These are phyloP conservation scores for Fusarium virguliforme DNA, from an alignment of 2,329 filamentous ascomycete genomes.

Conservation along the genomic window DNA sequence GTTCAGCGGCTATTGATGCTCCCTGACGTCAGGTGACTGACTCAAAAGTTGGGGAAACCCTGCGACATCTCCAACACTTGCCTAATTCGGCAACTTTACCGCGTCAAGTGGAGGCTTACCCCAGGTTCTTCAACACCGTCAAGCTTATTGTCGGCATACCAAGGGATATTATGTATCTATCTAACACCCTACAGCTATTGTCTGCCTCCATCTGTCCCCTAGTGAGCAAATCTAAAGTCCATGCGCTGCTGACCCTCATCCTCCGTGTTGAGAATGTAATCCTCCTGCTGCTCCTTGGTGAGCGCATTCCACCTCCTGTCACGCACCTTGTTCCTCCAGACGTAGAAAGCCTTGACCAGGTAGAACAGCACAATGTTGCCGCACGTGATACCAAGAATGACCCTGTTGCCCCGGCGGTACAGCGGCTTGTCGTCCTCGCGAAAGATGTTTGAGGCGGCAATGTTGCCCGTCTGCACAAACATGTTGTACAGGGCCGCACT, in stretches of 20 bases:
- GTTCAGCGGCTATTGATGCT: conserved; percentile 31
- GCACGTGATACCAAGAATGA: conserved; percentile 64
- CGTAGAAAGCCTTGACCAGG: conserved; percentile 63
- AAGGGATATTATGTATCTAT: conserved; percentile 4
- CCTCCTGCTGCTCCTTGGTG: conserved; percentile 62
- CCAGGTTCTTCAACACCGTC: neutral
- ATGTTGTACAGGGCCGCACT: conserved; percentile 75
- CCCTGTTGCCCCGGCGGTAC: conserved; percentile 66
- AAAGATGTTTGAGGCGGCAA: conserved; percentile 61
- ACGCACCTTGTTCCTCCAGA: conserved; percentile 64
- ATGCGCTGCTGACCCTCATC: conserved; percentile 70
- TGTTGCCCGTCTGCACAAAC: conserved; percentile 63
- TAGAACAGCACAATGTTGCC: conserved; percentile 65
- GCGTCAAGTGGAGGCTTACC: neutral
- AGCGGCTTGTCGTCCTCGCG: conserved; percentile 69
- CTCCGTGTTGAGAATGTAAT: conserved; percentile 65
- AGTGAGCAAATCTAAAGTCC: conserved; percentile 69
- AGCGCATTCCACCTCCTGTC: conserved; percentile 62
- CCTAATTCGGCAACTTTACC: neutral
- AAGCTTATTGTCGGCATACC: neutral
- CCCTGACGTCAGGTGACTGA: conserved; percentile 32
- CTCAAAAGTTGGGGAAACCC: conserved; percentile 10
- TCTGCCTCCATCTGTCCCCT: conserved; percentile 21
- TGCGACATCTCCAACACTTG: conserved; percentile 5
- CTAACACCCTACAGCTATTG: neutral